Conservation (phyloP, 2,329 filamentous ascomycete species). For the Pseudogymnoascus sp. region DNA sequence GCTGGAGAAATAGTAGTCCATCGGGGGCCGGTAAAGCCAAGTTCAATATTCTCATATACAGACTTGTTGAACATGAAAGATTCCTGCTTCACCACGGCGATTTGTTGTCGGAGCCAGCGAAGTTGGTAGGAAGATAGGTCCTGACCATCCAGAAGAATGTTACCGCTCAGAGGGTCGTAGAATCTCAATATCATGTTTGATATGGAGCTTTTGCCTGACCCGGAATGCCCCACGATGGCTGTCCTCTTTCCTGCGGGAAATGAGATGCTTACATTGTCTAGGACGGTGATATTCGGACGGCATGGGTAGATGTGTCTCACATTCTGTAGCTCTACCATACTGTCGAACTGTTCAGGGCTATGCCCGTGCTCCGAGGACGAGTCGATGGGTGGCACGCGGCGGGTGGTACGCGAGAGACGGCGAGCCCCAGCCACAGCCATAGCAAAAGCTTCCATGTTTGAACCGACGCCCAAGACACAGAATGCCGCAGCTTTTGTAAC, state of each 20-base stretch:
- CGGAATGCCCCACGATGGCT: conserved; percentile 28
- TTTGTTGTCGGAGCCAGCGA: conserved; percentile 19
- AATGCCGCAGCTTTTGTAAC: conserved; percentile 36
- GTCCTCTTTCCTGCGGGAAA: conserved; percentile 12
- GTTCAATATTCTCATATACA: conserved; percentile 42
- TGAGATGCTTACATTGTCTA: conserved; percentile 25
- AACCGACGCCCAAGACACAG: conserved; percentile 15
- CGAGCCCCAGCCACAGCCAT: conserved; percentile 39
- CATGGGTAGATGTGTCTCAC: conserved; percentile 32
- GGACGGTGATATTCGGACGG: conserved; percentile 25
- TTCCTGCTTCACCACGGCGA: conserved; percentile 22
- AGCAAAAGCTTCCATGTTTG: conserved; percentile 39
- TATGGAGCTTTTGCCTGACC: conserved; percentile 32
- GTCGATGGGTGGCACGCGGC: conserved; percentile 36
- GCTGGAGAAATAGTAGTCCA: not conserved
- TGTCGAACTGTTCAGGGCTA: conserved; percentile 19
- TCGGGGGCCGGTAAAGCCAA: conserved; percentile 33
- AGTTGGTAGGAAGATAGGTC: conserved; percentile 29
- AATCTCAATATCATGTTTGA: conserved; percentile 33
- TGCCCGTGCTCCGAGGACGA: conserved; percentile 33
- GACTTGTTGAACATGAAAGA: conserved; percentile 17
- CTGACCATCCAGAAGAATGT: conserved; percentile 31
- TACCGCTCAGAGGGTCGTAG: conserved; percentile 31
- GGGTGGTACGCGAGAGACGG: conserved; percentile 40
- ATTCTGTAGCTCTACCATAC: conserved; percentile 27